These are phyloP conservation scores for Alternaria triticina DNA, from an alignment of 2,329 filamentous ascomycete species.

Conservation along the genomic window DNA sequence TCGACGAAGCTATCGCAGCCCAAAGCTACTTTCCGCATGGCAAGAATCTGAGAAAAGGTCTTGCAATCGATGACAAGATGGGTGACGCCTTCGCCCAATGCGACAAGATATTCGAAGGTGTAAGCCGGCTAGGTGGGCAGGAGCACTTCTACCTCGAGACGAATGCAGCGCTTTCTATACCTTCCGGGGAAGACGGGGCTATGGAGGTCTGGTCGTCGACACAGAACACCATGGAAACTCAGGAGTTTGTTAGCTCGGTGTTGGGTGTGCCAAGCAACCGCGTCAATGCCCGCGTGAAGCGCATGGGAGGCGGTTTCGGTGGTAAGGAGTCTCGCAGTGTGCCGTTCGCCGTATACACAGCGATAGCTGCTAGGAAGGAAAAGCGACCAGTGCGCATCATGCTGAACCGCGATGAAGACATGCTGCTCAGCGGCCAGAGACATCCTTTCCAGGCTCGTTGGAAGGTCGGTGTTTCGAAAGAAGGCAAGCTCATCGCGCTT, in stretches of 20 bases:
- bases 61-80: constrained; percentile 55
- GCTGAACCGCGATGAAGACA: constrained; percentile 95
- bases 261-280: constrained; percentile 85
- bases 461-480: constrained; percentile 90
- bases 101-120: constrained; percentile 84
- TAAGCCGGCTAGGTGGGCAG: constrained; percentile 87
- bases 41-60: constrained; percentile 80
- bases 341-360: constrained; percentile 80
- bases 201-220: constrained; percentile 76
- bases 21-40: constrained; percentile 85
- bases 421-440: constrained; percentile 85
- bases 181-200: constrained; percentile 87
- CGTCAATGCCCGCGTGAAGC: constrained; percentile 86
- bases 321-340: constrained; percentile 91
- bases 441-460: constrained; percentile 89
- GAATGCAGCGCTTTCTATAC: constrained; percentile 81
- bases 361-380: constrained; percentile 83
- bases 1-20: constrained; percentile 90
- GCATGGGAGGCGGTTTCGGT: constrained; percentile 90
- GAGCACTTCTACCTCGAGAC: constrained; percentile 98
- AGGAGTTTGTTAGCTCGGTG: constrained; percentile 77
- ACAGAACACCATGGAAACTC: constrained; percentile 50
- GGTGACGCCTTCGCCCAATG: constrained; percentile 76
- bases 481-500: constrained; percentile 88
- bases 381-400: constrained; percentile 85